Percentiles rank a stretch among this genome's conserved stretches.
These are phyloP conservation scores for Pythium oligandrum DNA, from an alignment of 352 stramenopile genomes.

Conservation along the genomic window DNA sequence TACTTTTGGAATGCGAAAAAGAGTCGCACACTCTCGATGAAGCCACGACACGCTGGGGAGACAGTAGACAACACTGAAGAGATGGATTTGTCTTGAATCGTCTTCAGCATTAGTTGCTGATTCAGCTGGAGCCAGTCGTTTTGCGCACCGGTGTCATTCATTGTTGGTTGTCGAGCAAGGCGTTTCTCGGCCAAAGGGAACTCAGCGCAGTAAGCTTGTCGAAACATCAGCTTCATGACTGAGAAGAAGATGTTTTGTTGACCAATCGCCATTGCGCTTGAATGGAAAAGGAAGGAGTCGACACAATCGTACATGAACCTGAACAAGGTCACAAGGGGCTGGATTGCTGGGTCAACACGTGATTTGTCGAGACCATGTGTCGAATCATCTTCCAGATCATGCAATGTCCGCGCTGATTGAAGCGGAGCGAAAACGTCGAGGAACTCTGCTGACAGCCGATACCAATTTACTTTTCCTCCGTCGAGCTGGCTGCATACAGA, in stretches of 20 bases:
- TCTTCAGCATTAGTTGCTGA: too few species aligned
- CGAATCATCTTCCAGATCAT: slow-evolving; percentile 8
- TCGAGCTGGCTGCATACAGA: slow-evolving; percentile 49
- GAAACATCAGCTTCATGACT: slow-evolving; percentile 71
- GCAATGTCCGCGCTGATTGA: slow-evolving; percentile 1
- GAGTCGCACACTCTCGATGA: slow-evolving; percentile 68
- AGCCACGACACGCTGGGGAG: slow-evolving; percentile 36
- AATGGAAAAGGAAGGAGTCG: slow-evolving; percentile 71
- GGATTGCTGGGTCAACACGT: slow-evolving; percentile 9
- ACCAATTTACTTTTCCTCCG: slow-evolving; percentile 41
- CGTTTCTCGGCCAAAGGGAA: slow-evolving; percentile 49
- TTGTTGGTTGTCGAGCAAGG: slow-evolving; percentile 4
- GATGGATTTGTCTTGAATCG: too few species aligned
- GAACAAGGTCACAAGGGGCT: slow-evolving; percentile 45
- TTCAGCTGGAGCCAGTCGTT: too few species aligned
- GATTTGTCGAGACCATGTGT: slow-evolving; percentile 12
- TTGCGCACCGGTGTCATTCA: too few species aligned
- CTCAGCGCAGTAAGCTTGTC: slow-evolving; percentile 60
- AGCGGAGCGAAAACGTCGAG: slow-evolving; percentile 25
- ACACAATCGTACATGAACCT: slow-evolving; percentile 83
- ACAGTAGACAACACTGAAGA: slow-evolving; percentile 15
- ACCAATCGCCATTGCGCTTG: slow-evolving; percentile 71
- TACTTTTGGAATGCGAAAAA: slow-evolving; percentile 85
- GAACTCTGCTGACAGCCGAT: slow-evolving; percentile 48
- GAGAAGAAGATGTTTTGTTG: slow-evolving; percentile 70